Percentiles rank a stretch among this genome's conserved stretches.
Evolutionary conservation across 2,329 filamentous ascomycete species (phyloP).

Genomic region (Penicillium polonicum): DNA sequence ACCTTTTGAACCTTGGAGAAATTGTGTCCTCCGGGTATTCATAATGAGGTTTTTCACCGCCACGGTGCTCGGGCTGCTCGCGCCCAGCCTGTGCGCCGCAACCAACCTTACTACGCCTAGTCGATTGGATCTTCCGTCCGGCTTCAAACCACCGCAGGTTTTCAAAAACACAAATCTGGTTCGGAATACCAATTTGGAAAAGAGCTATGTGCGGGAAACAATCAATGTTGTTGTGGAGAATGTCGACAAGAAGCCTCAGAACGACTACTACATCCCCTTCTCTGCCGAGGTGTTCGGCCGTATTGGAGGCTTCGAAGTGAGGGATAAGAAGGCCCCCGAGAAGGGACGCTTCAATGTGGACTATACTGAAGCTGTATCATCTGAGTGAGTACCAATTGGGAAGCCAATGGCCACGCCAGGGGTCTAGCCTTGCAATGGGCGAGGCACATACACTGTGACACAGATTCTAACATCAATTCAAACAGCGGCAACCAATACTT

Average conservation of each 20-base stretch:
- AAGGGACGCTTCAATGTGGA: slow-evolving; percentile 68
- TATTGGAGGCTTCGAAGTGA: slow-evolving; percentile 84
- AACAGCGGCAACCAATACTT: slow-evolving; percentile 75
- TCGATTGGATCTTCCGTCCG: slow-evolving; percentile 39
- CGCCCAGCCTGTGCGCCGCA: slow-evolving; percentile 38
- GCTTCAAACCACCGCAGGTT: slow-evolving; percentile 80
- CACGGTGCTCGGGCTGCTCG: slow-evolving; percentile 37
- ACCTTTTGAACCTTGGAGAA: slow-evolving; percentile 16
- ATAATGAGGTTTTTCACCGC: slow-evolving; percentile 44
- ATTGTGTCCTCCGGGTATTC: slow-evolving; percentile 26
- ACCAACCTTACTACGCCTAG: slow-evolving; percentile 28
- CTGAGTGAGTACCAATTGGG: slow-evolving; percentile 56
- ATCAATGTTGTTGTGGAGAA: slow-evolving; percentile 97
- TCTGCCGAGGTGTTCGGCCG: slow-evolving; percentile 70
- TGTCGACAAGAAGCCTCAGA: slow-evolving; percentile 71
- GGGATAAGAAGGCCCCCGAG: slow-evolving; percentile 79
- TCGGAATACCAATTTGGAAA: slow-evolving; percentile 86
- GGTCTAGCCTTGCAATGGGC: not conserved
- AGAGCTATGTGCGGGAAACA: slow-evolving; percentile 83
- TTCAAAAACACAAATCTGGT: slow-evolving; percentile 94
- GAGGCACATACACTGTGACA: not conserved
- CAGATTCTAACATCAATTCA: slow-evolving; percentile 9
- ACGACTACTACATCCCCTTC: slow-evolving; percentile 90
- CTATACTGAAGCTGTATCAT: slow-evolving; percentile 60
- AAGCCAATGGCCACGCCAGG: slow-evolving; percentile 37